phyloP scores from a whole-genome alignment of 345 rosid species.

The Raphanus sativus region DNA sequence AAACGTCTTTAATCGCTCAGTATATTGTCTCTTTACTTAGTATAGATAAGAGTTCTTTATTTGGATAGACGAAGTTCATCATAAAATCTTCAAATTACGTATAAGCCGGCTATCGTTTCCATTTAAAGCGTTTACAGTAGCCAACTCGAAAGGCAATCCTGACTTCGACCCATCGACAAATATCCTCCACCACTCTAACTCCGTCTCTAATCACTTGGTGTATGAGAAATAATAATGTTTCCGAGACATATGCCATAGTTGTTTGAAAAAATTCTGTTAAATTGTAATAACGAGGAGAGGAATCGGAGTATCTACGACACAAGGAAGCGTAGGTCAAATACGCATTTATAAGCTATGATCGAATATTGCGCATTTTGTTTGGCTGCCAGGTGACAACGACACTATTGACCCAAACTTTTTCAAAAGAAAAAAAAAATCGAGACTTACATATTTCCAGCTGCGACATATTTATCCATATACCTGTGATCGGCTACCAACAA shows the following conservation, averaged over 20 bases:
- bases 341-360: slow-evolving; percentile 21
- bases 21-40: too few relatives aligned
- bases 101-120: not conserved
- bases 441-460: not conserved
- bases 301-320: slow-evolving; percentile 10
- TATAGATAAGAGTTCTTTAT: not conserved
- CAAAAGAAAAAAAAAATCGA: not conserved
- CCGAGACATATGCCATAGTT: not conserved
- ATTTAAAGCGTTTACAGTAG: not conserved
- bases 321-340: slow-evolving; percentile 24
- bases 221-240: not conserved
- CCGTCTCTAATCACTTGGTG: not conserved
- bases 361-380: slow-evolving; percentile 18
- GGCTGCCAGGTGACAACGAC: slow-evolving; percentile 26
- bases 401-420: not conserved
- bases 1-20: not conserved
- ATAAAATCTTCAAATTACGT: not conserved
- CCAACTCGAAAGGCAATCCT: not conserved
- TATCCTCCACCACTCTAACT: not conserved
- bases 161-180: not conserved
- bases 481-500: slow-evolving; percentile 16
- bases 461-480: not conserved
- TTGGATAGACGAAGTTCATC: not conserved
- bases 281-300: slow-evolving; percentile 15
- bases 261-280: not conserved